A percentile compares a stretch with the other conserved stretches of the same genome.
These are phyloP conservation scores for Kuraishia hungarica DNA, from an alignment of 805 yeast species.

Conservation along the genomic window DNA sequence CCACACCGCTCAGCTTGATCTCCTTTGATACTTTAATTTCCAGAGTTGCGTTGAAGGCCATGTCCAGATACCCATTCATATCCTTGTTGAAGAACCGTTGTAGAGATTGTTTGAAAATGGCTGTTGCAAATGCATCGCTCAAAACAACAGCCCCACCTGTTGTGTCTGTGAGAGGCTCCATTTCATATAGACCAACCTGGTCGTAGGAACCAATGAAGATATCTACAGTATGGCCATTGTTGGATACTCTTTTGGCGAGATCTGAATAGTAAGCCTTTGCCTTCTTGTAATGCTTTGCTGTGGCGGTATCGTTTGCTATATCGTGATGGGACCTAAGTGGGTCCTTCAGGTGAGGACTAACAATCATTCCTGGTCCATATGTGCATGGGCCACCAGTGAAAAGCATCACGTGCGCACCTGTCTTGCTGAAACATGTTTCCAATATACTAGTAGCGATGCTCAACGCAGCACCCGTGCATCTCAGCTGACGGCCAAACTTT, in stretches of 20 bases:
- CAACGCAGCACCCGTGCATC: conserved; percentile 56
- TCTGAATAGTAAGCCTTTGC: conserved; percentile 39
- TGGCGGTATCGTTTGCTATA: conserved; percentile 33
- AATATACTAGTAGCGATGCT: conserved; percentile 34
- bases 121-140: conserved; percentile 58
- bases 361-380: conserved; percentile 55
- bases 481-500: conserved; percentile 35
- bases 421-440: conserved; percentile 29
- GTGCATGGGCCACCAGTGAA: conserved; percentile 63
- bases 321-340: conserved; percentile 64
- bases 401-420: conserved; percentile 45
- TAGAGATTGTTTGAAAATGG: conserved; percentile 61
- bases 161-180: conserved; percentile 46
- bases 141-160: conserved; percentile 60
- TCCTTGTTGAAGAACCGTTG: conserved; percentile 39
- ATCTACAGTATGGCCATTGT: conserved; percentile 46
- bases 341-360: conserved; percentile 44
- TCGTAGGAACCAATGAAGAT: conserved; percentile 61
- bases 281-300: conserved; percentile 28
- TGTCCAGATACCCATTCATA: conserved; percentile 22
- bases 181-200: conserved; percentile 60
- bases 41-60: conserved; percentile 53
- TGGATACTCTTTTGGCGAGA: conserved; percentile 37
- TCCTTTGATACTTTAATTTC: conserved; percentile 46
- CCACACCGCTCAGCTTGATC: conserved; percentile 46